Evolutionary conservation across 2,329 filamentous ascomycete genomes (phyloP), one percentile per base, ranked within the genome.

Genomic region (Fusarium caatingaense): DNA sequence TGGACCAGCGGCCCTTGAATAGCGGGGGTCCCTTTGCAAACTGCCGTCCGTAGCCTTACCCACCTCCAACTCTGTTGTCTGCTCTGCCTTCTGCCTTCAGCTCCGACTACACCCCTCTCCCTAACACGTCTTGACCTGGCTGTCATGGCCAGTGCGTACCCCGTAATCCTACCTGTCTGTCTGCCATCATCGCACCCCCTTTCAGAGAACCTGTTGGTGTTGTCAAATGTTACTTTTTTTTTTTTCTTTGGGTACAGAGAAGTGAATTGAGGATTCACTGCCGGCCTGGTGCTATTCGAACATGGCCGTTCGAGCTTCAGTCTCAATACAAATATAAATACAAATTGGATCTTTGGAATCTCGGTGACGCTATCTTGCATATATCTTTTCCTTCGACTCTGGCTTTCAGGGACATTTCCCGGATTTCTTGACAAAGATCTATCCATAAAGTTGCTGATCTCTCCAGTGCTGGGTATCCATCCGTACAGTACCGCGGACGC

Each of bases 31-130:
- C 69, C 71, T 73, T 74, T 75, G 69, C 69, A 73, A 76, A 77
- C 73, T 76, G 75, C 75, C 75, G 75, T 74, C 71, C 75, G 67
- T 73, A 75, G 75, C 74, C 75, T 74, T 76, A 73, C 68, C 74
- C 71, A 74, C 74, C 61, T 68, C 56, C 66, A 64, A 60, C 64
- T 64, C 54, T 58, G 45, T 67, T 66, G 60, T 55, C 64, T 56
- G 50, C 37, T 58, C 53, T 42, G 27, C 47, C 48, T 61, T 55
- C 57, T 42, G 27, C 47, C 48, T 61, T 56, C 57, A 67, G 49
- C 56, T 59, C 49, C 45, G 57, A 60, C 46, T 56, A 60, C 73
- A 63, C 73, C 66, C 72, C 70, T 67, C 61, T 71, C 51, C 66
- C 40, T 30, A 40, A 40, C 54, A 49, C 40, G n/a, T 42, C 28